Evolutionary conservation across 1,284 basidiomycete genomes (phyloP).

Genomic region (Fomitopsis betulina): DNA sequence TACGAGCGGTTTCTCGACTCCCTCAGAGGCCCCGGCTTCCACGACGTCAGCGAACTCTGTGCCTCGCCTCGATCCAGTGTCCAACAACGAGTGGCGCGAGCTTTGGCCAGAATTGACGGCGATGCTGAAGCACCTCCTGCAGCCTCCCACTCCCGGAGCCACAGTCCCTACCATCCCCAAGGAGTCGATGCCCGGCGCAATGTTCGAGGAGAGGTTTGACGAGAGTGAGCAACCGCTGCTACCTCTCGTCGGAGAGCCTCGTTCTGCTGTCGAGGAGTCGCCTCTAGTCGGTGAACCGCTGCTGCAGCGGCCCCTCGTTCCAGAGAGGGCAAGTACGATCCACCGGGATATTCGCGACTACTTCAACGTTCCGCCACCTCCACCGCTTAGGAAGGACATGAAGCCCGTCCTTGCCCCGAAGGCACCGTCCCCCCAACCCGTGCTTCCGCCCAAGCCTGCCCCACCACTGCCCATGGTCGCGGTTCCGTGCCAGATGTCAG

Average conservation of each 20-base stretch:
- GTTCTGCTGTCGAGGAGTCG: conserved; percentile 17
- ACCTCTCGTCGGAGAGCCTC: neutral
- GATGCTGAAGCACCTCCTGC: conserved; percentile 26
- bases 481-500: neutral
- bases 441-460: neutral
- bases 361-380: neutral
- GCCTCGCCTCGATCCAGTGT: conserved; percentile 22
- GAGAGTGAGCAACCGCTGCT: neutral
- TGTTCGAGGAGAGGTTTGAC: conserved; percentile 15
- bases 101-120: conserved; percentile 28
- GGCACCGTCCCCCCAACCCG: neutral
- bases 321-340: conserved; percentile 3
- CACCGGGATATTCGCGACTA: conserved; percentile 1
- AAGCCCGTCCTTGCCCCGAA: neutral
- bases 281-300: conserved; percentile 28
- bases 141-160: conserved; percentile 14
- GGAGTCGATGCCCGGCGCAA: conserved; percentile 19
- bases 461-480: too few species aligned
- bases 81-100: conserved; percentile 23
- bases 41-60: conserved; percentile 12
- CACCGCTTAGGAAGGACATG: neutral
- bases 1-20: conserved; percentile 13
- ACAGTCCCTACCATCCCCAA: neutral
- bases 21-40: conserved; percentile 15
- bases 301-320: conserved; percentile 20